These are phyloP conservation scores for Orobanche coerulescens DNA, from an alignment of 257 asterid species.

Conservation along the genomic window DNA sequence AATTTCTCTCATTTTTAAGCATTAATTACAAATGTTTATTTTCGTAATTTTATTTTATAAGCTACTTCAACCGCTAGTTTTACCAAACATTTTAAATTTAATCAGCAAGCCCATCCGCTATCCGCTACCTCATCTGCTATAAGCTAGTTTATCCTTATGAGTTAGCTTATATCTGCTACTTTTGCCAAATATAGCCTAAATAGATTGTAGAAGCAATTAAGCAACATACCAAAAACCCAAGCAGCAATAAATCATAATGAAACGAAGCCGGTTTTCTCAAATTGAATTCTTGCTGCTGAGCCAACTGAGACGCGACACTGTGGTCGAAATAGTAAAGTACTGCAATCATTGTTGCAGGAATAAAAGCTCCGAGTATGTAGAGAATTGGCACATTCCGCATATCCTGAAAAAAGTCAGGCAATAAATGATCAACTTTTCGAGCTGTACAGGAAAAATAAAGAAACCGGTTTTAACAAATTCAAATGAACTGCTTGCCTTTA, in stretches of 20 bases:
- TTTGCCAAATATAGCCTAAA: neutral
- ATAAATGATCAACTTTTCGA: slow-evolving; percentile 10
- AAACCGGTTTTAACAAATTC: neutral
- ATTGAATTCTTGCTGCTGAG: slow-evolving; percentile 85
- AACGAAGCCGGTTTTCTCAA: slow-evolving; percentile 77
- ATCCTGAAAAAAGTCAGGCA: slow-evolving; percentile 45
- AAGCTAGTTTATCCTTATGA: no score
- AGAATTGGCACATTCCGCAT: slow-evolving; percentile 65
- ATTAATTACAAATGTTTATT: no score
- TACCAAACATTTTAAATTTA: no score
- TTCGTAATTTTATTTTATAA: no score
- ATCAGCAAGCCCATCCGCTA: no score
- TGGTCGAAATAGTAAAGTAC: slow-evolving; percentile 92
- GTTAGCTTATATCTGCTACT: no score
- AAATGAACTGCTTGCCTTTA: slow-evolving; percentile 45
- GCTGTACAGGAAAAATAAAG: neutral
- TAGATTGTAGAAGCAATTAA: neutral
- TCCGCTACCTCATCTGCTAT: no score
- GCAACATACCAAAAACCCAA: slow-evolving; percentile 59
- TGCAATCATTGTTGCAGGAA: slow-evolving; percentile 87
- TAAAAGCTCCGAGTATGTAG: slow-evolving; percentile 70
- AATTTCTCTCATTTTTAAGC: no score
- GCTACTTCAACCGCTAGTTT: no score
- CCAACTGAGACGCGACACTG: slow-evolving; percentile 85
- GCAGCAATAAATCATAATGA: slow-evolving; percentile 70